Conservation (phyloP, 176 grass and related monocot species). For the Triticum dicoccoides region DNA sequence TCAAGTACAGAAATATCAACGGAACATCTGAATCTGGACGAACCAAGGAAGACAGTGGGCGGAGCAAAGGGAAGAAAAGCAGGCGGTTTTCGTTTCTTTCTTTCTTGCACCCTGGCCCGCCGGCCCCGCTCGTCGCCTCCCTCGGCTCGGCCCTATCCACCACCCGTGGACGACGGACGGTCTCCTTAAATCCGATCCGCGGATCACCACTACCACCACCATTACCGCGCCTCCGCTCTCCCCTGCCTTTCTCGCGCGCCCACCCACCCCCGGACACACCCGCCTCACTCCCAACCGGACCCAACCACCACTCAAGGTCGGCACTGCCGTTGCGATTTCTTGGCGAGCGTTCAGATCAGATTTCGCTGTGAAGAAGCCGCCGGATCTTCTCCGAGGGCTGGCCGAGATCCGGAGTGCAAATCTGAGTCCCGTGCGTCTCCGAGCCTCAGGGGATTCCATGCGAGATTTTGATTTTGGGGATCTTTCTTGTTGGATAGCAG, state of each 20-base stretch:
- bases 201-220: neutral
- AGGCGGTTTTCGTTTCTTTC: neutral
- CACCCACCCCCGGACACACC: neutral
- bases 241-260: neutral
- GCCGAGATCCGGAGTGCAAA: neutral
- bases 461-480: neutral
- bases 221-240: neutral
- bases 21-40: too few species aligned
- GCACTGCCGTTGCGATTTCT: neutral
- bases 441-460: neutral
- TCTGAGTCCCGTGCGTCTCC: neutral
- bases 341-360: neutral
- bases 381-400: neutral
- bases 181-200: slow-evolving; percentile 7
- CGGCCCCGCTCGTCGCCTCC: neutral
- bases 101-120: neutral
- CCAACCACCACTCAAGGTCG: neutral
- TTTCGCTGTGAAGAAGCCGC: neutral
- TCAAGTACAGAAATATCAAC: neutral
- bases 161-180: neutral
- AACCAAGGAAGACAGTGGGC: neutral
- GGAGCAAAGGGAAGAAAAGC: neutral
- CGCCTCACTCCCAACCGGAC: neutral
- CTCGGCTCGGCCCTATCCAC: neutral
- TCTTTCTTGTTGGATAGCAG: neutral